Base-by-base conservation (phyloP, 2,329 filamentous ascomycete species). In the Arthrinium puccinioides region DNA sequence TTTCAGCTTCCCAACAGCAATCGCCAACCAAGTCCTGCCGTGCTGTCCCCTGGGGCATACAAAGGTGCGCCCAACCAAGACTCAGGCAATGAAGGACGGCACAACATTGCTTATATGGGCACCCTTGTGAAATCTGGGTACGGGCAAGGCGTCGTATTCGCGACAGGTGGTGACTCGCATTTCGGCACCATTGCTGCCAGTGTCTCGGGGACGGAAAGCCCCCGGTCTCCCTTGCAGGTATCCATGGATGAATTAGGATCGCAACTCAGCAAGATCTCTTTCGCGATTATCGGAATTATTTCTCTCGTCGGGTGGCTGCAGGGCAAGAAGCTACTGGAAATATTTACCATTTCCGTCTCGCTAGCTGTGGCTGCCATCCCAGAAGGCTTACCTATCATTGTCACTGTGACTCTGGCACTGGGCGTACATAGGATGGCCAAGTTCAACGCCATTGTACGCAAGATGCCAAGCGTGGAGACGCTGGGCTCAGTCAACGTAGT, bases 401-500 rank as follows among this genome's bases (percentile, higher is more conserved):
- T 98, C 21, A 98, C 92, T 0, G 92, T 98, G 23, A 98, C 92
- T 0, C 71, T 98, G 38, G 92, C 92, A 26, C 72, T 98, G 11
- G 94, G 92, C 11, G 94, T 98, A 8, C 78, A 98, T 53, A 82
- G 92, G 40, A 98, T 98, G 92, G 94, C 92, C 43, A 87, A 82
- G 54, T 80, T 90, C 51, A 87, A 94, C 57, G 92, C 92, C 8
- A 98, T 98, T 57, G 90, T 98, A 42, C 84, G 92, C 48, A 83
- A 86, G 55, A 83, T 98, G 63, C 94, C 94, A 16, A 97, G 92
- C 60, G 94, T 98, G 8, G 92, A 98, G 60, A 98, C 92, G 1
- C 67, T 98, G 5, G 94, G 94, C 8, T 96, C 89, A n/a, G 92
- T 98, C 41, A 98, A 97, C 53, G 89, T 98, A n/a, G 87, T 98